These are phyloP conservation scores for Calycina marina DNA, from an alignment of 2,329 filamentous ascomycete species.

Conservation along the genomic window DNA sequence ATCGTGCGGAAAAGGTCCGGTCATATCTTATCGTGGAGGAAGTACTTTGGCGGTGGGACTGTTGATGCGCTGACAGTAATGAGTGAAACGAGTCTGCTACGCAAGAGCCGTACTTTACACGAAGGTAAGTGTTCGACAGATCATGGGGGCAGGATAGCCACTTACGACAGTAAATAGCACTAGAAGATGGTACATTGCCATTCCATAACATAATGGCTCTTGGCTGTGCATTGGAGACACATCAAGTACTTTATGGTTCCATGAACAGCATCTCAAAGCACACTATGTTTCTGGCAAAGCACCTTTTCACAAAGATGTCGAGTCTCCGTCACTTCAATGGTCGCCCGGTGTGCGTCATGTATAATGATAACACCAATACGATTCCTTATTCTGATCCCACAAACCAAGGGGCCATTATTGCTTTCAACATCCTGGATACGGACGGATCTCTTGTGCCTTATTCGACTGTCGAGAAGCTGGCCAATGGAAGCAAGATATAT, in stretches of 20 bases:
- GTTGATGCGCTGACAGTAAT: slow-evolving; percentile 72
- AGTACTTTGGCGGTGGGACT: slow-evolving; percentile 86
- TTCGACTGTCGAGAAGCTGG: slow-evolving; percentile 72
- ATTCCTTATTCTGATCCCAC: slow-evolving; percentile 15
- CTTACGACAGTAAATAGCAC: too few relatives aligned
- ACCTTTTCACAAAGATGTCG: slow-evolving; percentile 26
- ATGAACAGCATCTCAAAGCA: slow-evolving; percentile 58
- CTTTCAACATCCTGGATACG: slow-evolving; percentile 64
- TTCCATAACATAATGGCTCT: slow-evolving; percentile 81
- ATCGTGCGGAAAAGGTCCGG: slow-evolving; percentile 61
- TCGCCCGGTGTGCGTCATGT: slow-evolving; percentile 10
- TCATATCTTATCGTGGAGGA: slow-evolving; percentile 46
- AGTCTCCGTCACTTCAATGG: slow-evolving; percentile 42
- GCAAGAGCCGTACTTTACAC: slow-evolving; percentile 58
- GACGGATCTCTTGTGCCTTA: slow-evolving; percentile 60
- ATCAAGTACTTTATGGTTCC: slow-evolving; percentile 53
- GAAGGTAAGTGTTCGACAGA: too few relatives aligned
- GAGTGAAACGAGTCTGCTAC: slow-evolving; percentile 69
- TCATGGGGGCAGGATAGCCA: too few relatives aligned
- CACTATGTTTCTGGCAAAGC: slow-evolving; percentile 45
- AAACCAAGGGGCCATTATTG: slow-evolving; percentile 51
- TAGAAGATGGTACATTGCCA: slow-evolving; percentile 84
- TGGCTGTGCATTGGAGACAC: slow-evolving; percentile 55
- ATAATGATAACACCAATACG: slow-evolving; percentile 19
- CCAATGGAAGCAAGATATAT: slow-evolving; percentile 65